phyloP scores from a whole-genome alignment of 805 yeast genomes.

The Yamadazyma ubonensis region DNA sequence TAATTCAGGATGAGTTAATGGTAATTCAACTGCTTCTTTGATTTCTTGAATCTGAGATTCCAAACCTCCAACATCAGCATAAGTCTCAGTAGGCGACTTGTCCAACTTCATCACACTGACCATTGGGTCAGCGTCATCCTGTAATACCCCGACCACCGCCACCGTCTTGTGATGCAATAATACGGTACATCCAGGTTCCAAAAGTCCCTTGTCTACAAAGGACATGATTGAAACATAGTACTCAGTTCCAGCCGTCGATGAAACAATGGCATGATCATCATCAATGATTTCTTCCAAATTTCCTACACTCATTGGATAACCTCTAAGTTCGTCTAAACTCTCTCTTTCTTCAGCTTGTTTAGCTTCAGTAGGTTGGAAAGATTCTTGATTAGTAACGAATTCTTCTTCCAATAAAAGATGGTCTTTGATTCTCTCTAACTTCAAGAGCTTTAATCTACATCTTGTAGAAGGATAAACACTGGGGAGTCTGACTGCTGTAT shows the following conservation, averaged over 20 bases:
- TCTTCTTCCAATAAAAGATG: slow-evolving; percentile 93
- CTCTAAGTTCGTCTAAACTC: slow-evolving; percentile 92
- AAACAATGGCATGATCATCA: slow-evolving; percentile 98
- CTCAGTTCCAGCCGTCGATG: slow-evolving; percentile 94
- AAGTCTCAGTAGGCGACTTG: slow-evolving; percentile 94
- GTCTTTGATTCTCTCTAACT: slow-evolving; percentile 95
- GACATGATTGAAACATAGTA: slow-evolving; percentile 94
- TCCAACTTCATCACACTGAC: slow-evolving; percentile 97
- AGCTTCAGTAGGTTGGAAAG: slow-evolving; percentile 93
- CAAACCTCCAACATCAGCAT: slow-evolving; percentile 96
- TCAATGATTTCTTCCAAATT: slow-evolving; percentile 96
- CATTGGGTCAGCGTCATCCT: slow-evolving; percentile 97
- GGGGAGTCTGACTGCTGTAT: slow-evolving; percentile 81
- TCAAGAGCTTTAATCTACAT: slow-evolving; percentile 84
- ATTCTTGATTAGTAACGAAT: slow-evolving; percentile 91
- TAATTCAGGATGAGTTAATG: slow-evolving; percentile 92
- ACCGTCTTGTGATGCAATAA: slow-evolving; percentile 93
- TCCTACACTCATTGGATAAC: slow-evolving; percentile 94
- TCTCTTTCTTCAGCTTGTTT: slow-evolving; percentile 95
- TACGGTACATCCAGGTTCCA: slow-evolving; percentile 97
- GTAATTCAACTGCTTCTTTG: slow-evolving; percentile 94
- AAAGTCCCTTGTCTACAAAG: slow-evolving; percentile 91
- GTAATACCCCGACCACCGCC: slow-evolving; percentile 95
- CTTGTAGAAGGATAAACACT: slow-evolving; percentile 88
- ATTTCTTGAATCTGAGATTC: slow-evolving; percentile 96